Percentiles rank a stretch among this genome's conserved stretches.
Conservation (phyloP, 2,329 filamentous ascomycete genomes). For the Dothistroma septosporum region DNA sequence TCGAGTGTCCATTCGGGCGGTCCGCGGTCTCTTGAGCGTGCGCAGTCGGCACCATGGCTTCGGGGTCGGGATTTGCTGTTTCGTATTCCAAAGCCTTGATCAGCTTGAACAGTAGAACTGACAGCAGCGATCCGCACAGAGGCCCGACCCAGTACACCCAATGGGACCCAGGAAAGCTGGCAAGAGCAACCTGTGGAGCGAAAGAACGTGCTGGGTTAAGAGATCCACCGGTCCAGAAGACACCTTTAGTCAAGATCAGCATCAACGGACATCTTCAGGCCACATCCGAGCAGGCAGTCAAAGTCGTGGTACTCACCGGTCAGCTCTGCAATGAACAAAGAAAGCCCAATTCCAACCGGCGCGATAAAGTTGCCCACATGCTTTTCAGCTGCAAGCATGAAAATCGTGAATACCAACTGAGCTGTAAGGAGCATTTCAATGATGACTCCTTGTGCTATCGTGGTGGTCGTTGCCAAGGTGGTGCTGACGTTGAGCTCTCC, state of each 20-base stretch:
- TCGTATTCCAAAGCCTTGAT: conserved; percentile 33
- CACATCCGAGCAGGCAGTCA: not conserved
- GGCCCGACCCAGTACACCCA: conserved; percentile 32
- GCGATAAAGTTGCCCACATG: conserved; percentile 31
- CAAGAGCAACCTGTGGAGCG: conserved; percentile 29
- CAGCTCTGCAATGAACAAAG: conserved; percentile 25
- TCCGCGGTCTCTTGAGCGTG: not conserved
- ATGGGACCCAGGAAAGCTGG: conserved; percentile 30
- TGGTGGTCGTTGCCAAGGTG: conserved; percentile 31
- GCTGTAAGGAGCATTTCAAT: conserved; percentile 35
- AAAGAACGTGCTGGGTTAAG: conserved; percentile 36
- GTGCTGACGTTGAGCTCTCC: conserved; percentile 35
- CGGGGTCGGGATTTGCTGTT: conserved; percentile 27
- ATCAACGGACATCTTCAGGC: not conserved
- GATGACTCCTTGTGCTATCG: conserved; percentile 37
- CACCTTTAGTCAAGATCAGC: not conserved
- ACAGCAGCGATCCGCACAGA: conserved; percentile 29
- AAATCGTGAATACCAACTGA: conserved; percentile 31
- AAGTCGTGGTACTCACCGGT: conserved; percentile 13
- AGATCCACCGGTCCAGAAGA: conserved; percentile 29
- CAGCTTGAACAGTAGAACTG: conserved; percentile 33
- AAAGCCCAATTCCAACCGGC: conserved; percentile 28
- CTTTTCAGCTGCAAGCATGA: conserved; percentile 37
- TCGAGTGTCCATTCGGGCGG: not conserved
- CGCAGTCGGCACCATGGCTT: not conserved